These are phyloP conservation scores for Ogataea parapolymorpha DNA, from an alignment of 805 yeast genomes.

Conservation along the genomic window DNA sequence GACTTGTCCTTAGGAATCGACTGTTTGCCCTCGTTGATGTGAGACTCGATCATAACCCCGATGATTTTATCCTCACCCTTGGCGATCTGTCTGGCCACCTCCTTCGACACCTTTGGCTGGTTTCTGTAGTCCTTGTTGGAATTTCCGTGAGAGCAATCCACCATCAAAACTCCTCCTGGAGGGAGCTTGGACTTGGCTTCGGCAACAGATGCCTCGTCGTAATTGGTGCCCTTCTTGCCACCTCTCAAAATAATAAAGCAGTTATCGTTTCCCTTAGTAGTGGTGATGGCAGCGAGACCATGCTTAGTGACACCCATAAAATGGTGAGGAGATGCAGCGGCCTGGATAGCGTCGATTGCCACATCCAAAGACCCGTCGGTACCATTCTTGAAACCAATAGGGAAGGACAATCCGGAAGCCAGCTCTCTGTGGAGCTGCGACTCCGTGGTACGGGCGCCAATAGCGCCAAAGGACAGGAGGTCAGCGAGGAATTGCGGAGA, in stretches of 20 bases:
- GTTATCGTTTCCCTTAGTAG: slow-evolving; percentile 92
- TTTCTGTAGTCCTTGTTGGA: slow-evolving; percentile 90
- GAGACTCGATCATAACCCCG: slow-evolving; percentile 95
- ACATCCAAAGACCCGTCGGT: slow-evolving; percentile 93
- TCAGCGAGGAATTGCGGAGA: slow-evolving; percentile 95
- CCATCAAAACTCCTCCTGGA: slow-evolving; percentile 65
- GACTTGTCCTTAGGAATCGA: slow-evolving; percentile 60
- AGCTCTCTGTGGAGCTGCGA: slow-evolving; percentile 97
- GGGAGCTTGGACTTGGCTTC: slow-evolving; percentile 63
- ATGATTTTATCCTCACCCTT: slow-evolving; percentile 76
- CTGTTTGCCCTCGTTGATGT: slow-evolving; percentile 90
- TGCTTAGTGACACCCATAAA: slow-evolving; percentile 97
- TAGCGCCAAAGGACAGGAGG: slow-evolving; percentile 90
- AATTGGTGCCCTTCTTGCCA: slow-evolving; percentile 91
- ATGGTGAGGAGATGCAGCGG: slow-evolving; percentile 90
- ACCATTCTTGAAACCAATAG: slow-evolving; percentile 97
- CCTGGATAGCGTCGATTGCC: slow-evolving; percentile 90
- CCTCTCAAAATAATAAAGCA: slow-evolving; percentile 95
- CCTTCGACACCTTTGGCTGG: slow-evolving; percentile 88
- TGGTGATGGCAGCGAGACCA: slow-evolving; percentile 94
- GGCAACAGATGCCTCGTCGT: slow-evolving; percentile 73
- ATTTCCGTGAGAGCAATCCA: slow-evolving; percentile 98
- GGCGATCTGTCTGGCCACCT: slow-evolving; percentile 77
- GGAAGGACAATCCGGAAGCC: slow-evolving; percentile 98
- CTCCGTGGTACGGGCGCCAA: slow-evolving; percentile 98